Evolutionary conservation across 2,329 filamentous ascomycete genomes (phyloP).

Genomic region (Trichoderma asperellum): DNA sequence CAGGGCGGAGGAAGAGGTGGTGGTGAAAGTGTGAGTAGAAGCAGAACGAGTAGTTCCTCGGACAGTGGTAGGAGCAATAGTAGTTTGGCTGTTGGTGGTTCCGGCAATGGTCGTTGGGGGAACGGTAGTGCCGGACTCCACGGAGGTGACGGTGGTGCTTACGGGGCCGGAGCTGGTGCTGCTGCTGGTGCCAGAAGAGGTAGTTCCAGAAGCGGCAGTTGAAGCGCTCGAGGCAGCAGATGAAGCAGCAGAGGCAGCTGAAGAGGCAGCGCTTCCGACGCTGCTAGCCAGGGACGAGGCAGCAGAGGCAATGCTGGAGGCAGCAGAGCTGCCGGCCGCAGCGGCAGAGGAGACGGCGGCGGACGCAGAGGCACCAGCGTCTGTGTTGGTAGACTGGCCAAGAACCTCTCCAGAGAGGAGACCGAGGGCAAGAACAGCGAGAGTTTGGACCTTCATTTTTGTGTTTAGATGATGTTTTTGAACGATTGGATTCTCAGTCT

Average conservation of each 20-base stretch:
- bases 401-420: slow-evolving; percentile 25
- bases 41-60: not conserved
- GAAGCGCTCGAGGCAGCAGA: not conserved
- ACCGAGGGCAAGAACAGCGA: slow-evolving; percentile 25
- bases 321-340: not conserved
- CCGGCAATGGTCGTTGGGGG: slow-evolving; percentile 9
- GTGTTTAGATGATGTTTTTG: not conserved
- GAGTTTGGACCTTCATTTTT: slow-evolving; percentile 25
- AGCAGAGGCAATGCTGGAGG: slow-evolving; percentile 5
- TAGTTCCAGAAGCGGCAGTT: not conserved
- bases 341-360: slow-evolving; percentile 10
- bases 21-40: slow-evolving; percentile 5
- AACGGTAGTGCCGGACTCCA: slow-evolving; percentile 16
- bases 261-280: slow-evolving; percentile 5
- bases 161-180: not conserved
- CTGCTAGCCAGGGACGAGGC: slow-evolving; percentile 20
- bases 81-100: slow-evolving; percentile 24
- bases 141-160: slow-evolving; percentile 20
- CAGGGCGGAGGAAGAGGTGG: slow-evolving; percentile 16
- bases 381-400: slow-evolving; percentile 2
- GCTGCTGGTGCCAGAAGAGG: not conserved
- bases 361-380: not conserved
- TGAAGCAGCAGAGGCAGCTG: not conserved
- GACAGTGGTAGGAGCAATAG: slow-evolving; percentile 1
- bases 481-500: slow-evolving; percentile 17